Evolutionary conservation across 768 basidiomycete species (phyloP).

Genomic region (Boletus subparvulus): DNA sequence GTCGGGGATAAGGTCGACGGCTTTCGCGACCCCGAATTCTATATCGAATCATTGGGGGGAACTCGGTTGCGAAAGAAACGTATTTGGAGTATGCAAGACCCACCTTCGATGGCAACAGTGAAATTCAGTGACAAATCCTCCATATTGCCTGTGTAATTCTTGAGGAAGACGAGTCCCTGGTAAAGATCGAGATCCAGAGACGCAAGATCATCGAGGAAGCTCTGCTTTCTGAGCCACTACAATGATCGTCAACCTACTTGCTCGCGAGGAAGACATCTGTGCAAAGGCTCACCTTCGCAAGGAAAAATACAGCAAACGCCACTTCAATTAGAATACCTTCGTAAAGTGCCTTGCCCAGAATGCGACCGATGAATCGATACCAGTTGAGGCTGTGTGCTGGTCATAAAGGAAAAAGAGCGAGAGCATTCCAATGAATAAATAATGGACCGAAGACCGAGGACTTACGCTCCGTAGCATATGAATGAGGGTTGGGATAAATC

Average conservation of each 20-base stretch:
- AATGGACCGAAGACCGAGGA: not conserved
- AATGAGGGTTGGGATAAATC: constrained; percentile 91
- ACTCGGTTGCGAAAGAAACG: not conserved
- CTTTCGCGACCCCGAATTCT: constrained; percentile 83
- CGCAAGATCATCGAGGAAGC: constrained; percentile 88
- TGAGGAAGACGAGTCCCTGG: constrained; percentile 87
- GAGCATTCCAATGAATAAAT: not conserved
- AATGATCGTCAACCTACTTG: not conserved
- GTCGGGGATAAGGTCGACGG: constrained; percentile 75
- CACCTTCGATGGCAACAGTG: constrained; percentile 83
- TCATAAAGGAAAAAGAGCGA: not conserved
- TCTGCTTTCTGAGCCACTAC: constrained; percentile 90
- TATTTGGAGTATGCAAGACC: constrained; percentile 17
- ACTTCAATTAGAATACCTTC: constrained; percentile 95
- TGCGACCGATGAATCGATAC: constrained; percentile 91
- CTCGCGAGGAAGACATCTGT: not conserved
- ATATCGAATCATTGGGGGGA: not conserved
- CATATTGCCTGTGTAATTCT: constrained; percentile 82
- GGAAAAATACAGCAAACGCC: constrained; percentile 93
- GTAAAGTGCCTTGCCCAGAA: constrained; percentile 95
- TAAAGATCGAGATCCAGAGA: constrained; percentile 93
- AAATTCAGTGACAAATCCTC: constrained; percentile 92
- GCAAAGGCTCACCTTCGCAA: constrained; percentile 63
- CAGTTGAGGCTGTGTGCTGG: constrained; percentile 82
- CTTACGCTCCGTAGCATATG: constrained; percentile 85